Conservation (phyloP, 768 basidiomycete genomes). For the Daedalea quercina region DNA sequence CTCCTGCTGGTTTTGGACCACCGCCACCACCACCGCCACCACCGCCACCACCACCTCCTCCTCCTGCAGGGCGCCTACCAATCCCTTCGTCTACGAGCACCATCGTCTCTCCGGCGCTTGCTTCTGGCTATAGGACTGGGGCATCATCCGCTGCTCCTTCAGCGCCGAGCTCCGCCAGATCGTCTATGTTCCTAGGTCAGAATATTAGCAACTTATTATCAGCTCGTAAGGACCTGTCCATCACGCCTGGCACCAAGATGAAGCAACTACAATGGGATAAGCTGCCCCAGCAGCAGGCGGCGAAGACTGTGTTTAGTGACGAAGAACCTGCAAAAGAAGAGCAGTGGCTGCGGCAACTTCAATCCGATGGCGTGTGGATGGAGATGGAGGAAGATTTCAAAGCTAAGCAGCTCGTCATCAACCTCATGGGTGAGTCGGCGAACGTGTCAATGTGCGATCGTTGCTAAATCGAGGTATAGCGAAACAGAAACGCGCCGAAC, state of each 20-base stretch:
- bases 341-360: constrained; percentile 78
- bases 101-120: constrained; percentile 25
- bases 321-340: constrained; percentile 64
- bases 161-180: constrained; percentile 43
- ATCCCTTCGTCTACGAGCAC: constrained; percentile 18
- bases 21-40: constrained; percentile 29
- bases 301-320: constrained; percentile 80
- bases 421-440: constrained; percentile 62
- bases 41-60: constrained; percentile 22
- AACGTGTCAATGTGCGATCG: too few relatives aligned
- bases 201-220: constrained; percentile 50
- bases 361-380: constrained; percentile 82
- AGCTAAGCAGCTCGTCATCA: constrained; percentile 89
- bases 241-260: constrained; percentile 87
- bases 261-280: constrained; percentile 99
- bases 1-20: constrained; percentile 5
- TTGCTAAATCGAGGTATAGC: too few relatives aligned
- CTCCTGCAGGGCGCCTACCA: constrained; percentile 17
- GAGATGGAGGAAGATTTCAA: constrained; percentile 99
- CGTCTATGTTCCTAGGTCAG: constrained; percentile 52
- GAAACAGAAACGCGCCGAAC: constrained; percentile 79
- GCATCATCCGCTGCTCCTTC: constrained; percentile 30
- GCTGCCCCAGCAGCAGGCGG: constrained; percentile 81
- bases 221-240: constrained; percentile 77
- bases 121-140: constrained; percentile 25